Conservation (phyloP, 495 filamentous ascomycete genomes). For the Aspergillus campestris region DNA sequence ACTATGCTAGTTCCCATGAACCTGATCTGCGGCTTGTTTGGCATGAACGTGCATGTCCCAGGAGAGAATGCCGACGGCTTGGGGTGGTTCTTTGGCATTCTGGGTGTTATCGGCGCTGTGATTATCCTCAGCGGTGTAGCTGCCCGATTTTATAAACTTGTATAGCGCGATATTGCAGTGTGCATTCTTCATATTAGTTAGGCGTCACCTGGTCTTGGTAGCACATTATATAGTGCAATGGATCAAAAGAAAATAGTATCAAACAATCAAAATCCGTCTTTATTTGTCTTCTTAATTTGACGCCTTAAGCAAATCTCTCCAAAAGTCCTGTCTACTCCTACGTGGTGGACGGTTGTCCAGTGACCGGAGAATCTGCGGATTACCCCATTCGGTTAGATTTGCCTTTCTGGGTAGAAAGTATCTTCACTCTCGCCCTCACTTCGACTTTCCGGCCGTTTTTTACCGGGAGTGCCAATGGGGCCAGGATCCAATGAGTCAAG, state of each 20-base stretch:
- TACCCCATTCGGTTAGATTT: no score
- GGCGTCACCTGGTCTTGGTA: no score
- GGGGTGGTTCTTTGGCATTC: slow-evolving; percentile 72
- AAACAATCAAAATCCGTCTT: no score
- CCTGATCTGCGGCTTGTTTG: slow-evolving; percentile 88
- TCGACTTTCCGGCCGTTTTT: slow-evolving; percentile 48
- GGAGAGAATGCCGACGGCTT: slow-evolving; percentile 48
- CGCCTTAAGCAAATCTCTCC: no score
- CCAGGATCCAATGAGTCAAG: background rate
- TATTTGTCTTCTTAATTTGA: no score
- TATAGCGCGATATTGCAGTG: slow-evolving; percentile 6
- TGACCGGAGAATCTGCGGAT: no score
- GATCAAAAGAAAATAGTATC: no score
- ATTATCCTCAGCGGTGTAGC: slow-evolving; percentile 42
- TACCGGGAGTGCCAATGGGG: slow-evolving; percentile 6
- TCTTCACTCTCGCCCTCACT: slow-evolving; percentile 35
- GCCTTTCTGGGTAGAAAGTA: no score
- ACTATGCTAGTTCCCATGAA: slow-evolving; percentile 97
- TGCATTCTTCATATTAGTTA: no score
- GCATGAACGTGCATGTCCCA: slow-evolving; percentile 91
- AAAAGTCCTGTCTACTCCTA: no score
- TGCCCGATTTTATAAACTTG: slow-evolving; percentile 40
- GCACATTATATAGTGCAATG: no score
- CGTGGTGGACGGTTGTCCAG: no score
- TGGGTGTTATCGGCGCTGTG: slow-evolving; percentile 57